Base-by-base conservation (phyloP, 306 rosid genomes). In the Vicia sativa region DNA sequence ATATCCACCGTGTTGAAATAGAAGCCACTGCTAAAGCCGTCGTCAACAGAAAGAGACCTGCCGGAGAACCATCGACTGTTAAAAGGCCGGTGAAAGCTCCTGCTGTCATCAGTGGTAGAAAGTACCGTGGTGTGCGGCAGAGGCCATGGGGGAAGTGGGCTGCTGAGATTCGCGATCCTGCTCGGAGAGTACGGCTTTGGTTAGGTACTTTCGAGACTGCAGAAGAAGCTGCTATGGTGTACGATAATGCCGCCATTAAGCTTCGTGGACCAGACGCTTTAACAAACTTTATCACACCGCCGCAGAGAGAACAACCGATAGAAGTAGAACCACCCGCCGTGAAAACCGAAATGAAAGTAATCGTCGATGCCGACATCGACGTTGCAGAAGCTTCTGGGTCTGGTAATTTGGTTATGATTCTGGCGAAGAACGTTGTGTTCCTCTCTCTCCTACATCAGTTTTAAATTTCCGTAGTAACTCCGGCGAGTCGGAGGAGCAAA, bases 101-200 rank as follows among this genome's bases (percentile, higher is more conserved):
- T 2, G 28, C 62, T 0, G 9, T 45, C 3, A 79, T 14, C 35
- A 82, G 18, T 21, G 85, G 70, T 2, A 85, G 46, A 69, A 95
- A 91, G 84, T 95, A 87, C 76, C 87, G 99, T 0, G 99, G 99
- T 4, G 97, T 95, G 1, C 70, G 99, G 6, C 96, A 88, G 62
- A 60, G 99, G 11, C 99, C 99, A 0, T 95, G 99, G 99, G 99
- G 99, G 0, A 95, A 95, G 66, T 95, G 99, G 99, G 99, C 99
- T 5, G 99, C 99, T 0, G 99, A 95, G 95, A 95, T 95, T 79
- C 75, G 99, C 75, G 99, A 95, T 79, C 97, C 99, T 0, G 83
- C 84, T 0, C 69, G 74, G 2, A 90, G 88, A 12, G 86, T 84
- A 0, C 87, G 99, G 12, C 60, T 95, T 1, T 95, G 99, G 99